Evolutionary conservation across 2,329 filamentous ascomycete species (phyloP).

Genomic region (Erysiphe neolycopersici): DNA sequence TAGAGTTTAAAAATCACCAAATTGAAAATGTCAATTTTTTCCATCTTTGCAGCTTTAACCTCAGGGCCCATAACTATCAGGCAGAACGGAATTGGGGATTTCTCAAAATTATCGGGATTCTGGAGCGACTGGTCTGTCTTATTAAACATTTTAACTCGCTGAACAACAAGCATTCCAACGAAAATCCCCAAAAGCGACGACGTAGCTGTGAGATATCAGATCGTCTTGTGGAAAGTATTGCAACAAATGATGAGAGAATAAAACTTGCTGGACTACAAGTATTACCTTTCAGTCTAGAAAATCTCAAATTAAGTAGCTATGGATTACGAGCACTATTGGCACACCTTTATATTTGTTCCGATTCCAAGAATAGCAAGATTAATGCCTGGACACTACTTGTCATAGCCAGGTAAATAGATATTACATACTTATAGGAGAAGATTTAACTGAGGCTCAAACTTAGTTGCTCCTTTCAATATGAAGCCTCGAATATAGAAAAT

Average conservation of each 20-base stretch:
- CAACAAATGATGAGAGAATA: constrained; percentile 6
- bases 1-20: constrained; percentile 22
- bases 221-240: constrained; percentile 9
- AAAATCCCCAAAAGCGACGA: constrained; percentile 12
- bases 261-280: constrained; percentile 21
- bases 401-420: constrained; percentile 38
- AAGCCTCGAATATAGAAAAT: constrained; percentile 14
- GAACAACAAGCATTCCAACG: constrained; percentile 3
- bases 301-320: constrained; percentile 20
- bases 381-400: constrained; percentile 67
- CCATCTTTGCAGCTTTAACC: constrained; percentile 23
- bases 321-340: constrained; percentile 28
- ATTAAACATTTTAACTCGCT: constrained; percentile 3
- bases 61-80: constrained; percentile 25
- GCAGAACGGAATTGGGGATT: constrained; percentile 33
- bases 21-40: constrained; percentile 12
- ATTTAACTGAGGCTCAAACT: constrained; percentile 3
- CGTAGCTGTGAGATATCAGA: constrained; percentile 6
- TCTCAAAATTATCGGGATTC: constrained; percentile 28
- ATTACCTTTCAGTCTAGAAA: constrained; percentile 22
- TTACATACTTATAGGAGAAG: not conserved
- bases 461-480: constrained; percentile 18
- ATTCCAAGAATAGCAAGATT: constrained; percentile 39
- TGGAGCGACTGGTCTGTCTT: constrained; percentile 19
- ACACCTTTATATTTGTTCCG: constrained; percentile 28